Base-by-base conservation (phyloP, 1,284 basidiomycete genomes). In the Cutaneotrichosporon sp. region DNA sequence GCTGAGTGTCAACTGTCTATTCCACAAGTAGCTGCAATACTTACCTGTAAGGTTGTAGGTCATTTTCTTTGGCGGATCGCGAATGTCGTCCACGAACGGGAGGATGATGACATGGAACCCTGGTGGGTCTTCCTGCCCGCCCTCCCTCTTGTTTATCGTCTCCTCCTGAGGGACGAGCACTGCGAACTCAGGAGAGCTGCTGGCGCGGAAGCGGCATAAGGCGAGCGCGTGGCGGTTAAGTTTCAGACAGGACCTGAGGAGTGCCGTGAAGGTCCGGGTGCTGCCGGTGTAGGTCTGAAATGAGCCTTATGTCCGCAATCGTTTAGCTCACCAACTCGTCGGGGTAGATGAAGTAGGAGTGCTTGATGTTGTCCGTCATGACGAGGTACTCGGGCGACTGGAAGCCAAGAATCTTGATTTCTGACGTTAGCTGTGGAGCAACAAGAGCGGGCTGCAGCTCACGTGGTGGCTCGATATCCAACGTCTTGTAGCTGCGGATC, bases 71-170 rank as follows among this genome's bases (percentile, higher is more conserved):
- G 90, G 89, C 8, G 88, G 88, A 36, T 86, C 84, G 55, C 96
- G 88, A 57, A 99, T 89, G 73, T 99, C 97, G 75, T 99, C 96
- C 8, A 91, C 90, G 74, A 90, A 99, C 0, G 96, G 95, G 30
- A 98, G 80, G 11, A 89, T 88, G 65, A 97, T 90, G 59, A 98
- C 83, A 80, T 98, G 92, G 77, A 99, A 91, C 1, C 97, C 97
- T 0, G 91, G 88, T 22, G 96, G 92, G 59, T 90, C 87, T 49
- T 85, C 84, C 85, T 92, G 85, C 2, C 76, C 89, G 1, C 90
- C 91, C 9, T 84, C 86, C 38, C 26, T 56, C 51, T 89, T 86
- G 56, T 89, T 87, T 40, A 84, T 81, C 38, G 85, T 85, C 78
- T 96, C 92, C 67, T 87, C 90, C 84, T 96, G 93, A 11, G 96